These are phyloP conservation scores for Aspergillus biplanus DNA, from an alignment of 495 filamentous ascomycete species.

Conservation along the genomic window DNA sequence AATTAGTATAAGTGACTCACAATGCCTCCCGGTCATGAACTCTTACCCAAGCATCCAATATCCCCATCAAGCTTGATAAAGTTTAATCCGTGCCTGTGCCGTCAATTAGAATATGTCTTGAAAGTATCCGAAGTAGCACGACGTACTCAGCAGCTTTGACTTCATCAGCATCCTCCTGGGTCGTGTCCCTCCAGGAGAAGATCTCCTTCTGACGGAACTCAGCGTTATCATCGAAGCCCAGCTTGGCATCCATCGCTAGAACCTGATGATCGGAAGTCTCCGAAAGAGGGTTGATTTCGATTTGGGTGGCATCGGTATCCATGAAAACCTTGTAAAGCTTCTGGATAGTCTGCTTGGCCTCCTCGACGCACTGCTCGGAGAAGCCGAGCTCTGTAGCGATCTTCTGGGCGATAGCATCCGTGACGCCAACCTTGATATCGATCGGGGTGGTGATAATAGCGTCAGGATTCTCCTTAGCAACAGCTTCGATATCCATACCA, in stretches of 20 bases:
- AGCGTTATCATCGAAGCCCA: slow-evolving; percentile 97
- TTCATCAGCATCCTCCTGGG: slow-evolving; percentile 96
- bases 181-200: slow-evolving; percentile 88
- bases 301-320: slow-evolving; percentile 97
- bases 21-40: background rate
- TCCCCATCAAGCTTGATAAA: slow-evolving; percentile 99
- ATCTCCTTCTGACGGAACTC: slow-evolving; percentile 97
- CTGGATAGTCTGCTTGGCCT: slow-evolving; percentile 93
- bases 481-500: slow-evolving; percentile 98
- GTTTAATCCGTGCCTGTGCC: slow-evolving; percentile 73
- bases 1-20: slow-evolving; percentile 26
- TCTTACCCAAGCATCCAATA: slow-evolving; percentile 83
- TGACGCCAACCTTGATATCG: slow-evolving; percentile 93
- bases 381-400: slow-evolving; percentile 94
- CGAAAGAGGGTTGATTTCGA: slow-evolving; percentile 98
- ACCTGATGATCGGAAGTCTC: slow-evolving; percentile 98
- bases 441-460: slow-evolving; percentile 93
- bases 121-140: background rate
- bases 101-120: slow-evolving; percentile 23
- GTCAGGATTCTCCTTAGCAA: slow-evolving; percentile 95
- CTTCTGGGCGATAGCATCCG: slow-evolving; percentile 87
- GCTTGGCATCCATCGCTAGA: slow-evolving; percentile 98
- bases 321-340: slow-evolving; percentile 98
- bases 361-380: slow-evolving; percentile 93
- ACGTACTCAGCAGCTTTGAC: slow-evolving; percentile 87